phyloP scores from a whole-genome alignment of 192 early-diverging fungal species.

The Coemansia sp. region DNA sequence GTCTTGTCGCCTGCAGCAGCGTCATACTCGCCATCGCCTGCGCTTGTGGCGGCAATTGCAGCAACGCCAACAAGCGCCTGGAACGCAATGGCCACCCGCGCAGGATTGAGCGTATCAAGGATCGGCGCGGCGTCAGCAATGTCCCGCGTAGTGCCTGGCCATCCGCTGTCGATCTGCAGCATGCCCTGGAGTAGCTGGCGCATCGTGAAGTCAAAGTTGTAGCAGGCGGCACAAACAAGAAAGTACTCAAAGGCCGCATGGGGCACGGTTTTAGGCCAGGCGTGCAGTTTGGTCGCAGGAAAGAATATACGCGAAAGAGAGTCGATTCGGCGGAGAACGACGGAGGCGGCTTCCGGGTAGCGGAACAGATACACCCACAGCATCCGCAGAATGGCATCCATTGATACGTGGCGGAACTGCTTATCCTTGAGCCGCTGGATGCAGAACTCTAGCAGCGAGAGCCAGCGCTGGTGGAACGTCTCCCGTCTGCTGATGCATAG shows the following conservation, averaged over 20 bases:
- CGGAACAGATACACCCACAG: constrained; percentile 95
- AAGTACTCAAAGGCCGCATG: constrained; percentile 52
- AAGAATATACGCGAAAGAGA: constrained; percentile 55
- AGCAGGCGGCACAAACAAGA: constrained; percentile 53
- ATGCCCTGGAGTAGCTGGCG: constrained; percentile 44
- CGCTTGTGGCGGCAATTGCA: constrained; percentile 22
- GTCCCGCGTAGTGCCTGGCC: constrained; percentile 49
- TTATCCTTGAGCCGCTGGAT: constrained; percentile 78
- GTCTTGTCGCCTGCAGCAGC: neutral
- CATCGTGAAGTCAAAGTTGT: constrained; percentile 53
- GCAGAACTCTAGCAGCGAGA: constrained; percentile 65
- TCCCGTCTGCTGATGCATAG: constrained; percentile 89
- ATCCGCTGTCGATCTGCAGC: constrained; percentile 52
- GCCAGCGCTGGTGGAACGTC: constrained; percentile 83
- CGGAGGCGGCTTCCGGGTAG: constrained; percentile 67
- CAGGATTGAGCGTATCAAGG: constrained; percentile 50
- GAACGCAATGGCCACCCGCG: constrained; percentile 45
- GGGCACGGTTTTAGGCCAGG: constrained; percentile 57
- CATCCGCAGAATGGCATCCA: constrained; percentile 78
- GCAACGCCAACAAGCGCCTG: constrained; percentile 51
- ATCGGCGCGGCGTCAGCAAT: constrained; percentile 41
- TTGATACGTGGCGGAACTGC: constrained; percentile 66
- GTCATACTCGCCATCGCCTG: too few species aligned
- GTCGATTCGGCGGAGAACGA: constrained; percentile 52
- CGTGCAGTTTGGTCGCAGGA: constrained; percentile 53